Evolutionary conservation across 768 basidiomycete genomes (phyloP), one percentile per base, ranked within the genome.

Genomic region (Kwoniella pini): DNA sequence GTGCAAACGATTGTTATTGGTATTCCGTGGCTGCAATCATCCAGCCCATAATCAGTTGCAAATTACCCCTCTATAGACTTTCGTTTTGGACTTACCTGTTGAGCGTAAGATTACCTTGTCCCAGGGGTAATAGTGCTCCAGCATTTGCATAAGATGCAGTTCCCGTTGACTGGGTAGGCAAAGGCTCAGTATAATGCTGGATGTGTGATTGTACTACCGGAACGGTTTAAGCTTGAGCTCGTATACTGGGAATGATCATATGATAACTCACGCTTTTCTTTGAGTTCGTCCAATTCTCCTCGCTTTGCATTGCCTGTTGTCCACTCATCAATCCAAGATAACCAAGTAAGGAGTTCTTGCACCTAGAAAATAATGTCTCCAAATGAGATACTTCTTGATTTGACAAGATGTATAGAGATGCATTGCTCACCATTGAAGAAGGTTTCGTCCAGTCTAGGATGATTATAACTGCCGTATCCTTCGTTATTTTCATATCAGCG

Each of bases 391-490:
- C 7, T 36, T 9, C 33, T 36, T 7, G 33, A 36, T 36, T 9
- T 36, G n/a, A 21, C 2, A 36, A 24, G 5, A 31, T 26, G 26
- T 52, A 21, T 28, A 31, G n/a, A 11, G 15, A 6, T 19, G 24
- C 33, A 30, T 1, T 13, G 60, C 72, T 30, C 22, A 96, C 80
- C 76, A 98, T 98, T 1, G 87, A 85, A 86, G 91, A 94, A 0
- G 95, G 95, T 65, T 85, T 85, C 67, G 92, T 95, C 95, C 96
- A 99, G 77, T 99, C 95, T 10, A 99, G 81, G 0, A 87, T 85
- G 68, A 98, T 88, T 71, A 96, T 80, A 44, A 92, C 85, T 12
- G 70, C 72, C 7, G 77, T 77, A 57, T 78, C 75, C 69, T 77
- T 38, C 40, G 24, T 4, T 0, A 4, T 30, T 1, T 17, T 22